Evolutionary conservation across 1,284 basidiomycete genomes (phyloP).

Genomic region (Gomphus sp.): DNA sequence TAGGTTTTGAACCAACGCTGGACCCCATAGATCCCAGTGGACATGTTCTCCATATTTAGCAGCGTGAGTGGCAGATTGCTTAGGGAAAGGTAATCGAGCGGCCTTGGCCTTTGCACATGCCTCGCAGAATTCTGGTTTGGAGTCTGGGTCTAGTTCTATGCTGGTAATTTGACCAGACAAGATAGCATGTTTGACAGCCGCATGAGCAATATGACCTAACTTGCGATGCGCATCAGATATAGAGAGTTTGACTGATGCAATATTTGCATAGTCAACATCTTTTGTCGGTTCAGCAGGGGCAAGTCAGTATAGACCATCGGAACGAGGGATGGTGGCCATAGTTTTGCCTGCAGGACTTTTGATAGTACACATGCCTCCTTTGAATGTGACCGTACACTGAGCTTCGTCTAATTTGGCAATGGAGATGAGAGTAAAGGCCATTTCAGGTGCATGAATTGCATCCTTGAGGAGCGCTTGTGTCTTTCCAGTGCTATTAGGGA

Average conservation of each 20-base stretch:
- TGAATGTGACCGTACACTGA: neutral
- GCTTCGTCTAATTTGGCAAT: neutral
- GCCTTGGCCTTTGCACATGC: no score
- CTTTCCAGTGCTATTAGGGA: no score
- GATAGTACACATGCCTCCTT: neutral
- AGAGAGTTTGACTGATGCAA: neutral
- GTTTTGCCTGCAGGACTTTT: neutral
- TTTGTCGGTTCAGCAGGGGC: neutral
- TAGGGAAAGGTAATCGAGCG: no score
- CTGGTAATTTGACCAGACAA: no score
- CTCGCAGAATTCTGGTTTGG: no score
- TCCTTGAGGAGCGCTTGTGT: neutral
- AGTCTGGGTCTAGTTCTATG: neutral
- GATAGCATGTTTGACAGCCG: constrained; percentile 16
- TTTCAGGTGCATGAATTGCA: neutral
- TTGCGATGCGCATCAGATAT: neutral
- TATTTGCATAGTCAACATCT: neutral
- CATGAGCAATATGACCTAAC: constrained; percentile 26
- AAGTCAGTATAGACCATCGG: neutral
- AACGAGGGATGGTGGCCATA: neutral
- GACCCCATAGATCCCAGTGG: neutral
- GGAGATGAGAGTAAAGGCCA: neutral
- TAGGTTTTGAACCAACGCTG: neutral
- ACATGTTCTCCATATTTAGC: no score
- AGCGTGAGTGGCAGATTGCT: no score